Percentiles rank a stretch among this genome's conserved stretches.
These are phyloP conservation scores for Calonectria ilicicola DNA, from an alignment of 2,329 filamentous ascomycete genomes.

Conservation along the genomic window DNA sequence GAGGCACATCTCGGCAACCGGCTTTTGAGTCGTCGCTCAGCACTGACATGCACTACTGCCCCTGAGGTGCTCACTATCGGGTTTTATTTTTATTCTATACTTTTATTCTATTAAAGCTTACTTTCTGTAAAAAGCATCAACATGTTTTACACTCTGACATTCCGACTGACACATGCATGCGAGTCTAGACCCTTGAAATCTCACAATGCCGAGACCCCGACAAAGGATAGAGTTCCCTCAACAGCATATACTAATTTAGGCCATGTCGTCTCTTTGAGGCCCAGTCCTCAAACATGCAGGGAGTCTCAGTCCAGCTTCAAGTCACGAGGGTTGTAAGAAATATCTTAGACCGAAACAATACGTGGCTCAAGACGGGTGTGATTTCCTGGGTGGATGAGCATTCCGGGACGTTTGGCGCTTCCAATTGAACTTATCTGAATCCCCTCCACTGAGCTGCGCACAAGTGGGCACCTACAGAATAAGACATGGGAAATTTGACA, in stretches of 20 bases:
- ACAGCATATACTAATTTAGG: neutral
- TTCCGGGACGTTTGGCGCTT: neutral
- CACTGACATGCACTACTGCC: neutral
- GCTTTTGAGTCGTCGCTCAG: neutral
- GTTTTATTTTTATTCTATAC: neutral
- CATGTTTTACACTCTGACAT: neutral
- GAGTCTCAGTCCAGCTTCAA: neutral
- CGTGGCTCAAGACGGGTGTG: neutral
- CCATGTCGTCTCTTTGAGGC: neutral
- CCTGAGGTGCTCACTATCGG: neutral
- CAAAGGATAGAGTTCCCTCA: neutral
- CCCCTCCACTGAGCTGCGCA: neutral
- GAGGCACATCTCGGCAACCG: slow-evolving; percentile 28
- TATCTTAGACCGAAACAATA: neutral
- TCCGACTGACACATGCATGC: neutral
- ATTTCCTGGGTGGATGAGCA: neutral
- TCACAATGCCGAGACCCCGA: neutral
- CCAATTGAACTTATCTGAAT: neutral
- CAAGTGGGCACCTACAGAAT: neutral
- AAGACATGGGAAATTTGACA: neutral
- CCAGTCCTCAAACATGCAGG: neutral
- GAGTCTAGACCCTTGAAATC: neutral
- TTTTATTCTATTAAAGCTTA: neutral
- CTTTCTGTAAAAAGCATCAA: neutral
- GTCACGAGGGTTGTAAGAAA: neutral